Evolutionary conservation across 768 basidiomycete genomes (phyloP).

Genomic region (Panaeolus cyanescens): DNA sequence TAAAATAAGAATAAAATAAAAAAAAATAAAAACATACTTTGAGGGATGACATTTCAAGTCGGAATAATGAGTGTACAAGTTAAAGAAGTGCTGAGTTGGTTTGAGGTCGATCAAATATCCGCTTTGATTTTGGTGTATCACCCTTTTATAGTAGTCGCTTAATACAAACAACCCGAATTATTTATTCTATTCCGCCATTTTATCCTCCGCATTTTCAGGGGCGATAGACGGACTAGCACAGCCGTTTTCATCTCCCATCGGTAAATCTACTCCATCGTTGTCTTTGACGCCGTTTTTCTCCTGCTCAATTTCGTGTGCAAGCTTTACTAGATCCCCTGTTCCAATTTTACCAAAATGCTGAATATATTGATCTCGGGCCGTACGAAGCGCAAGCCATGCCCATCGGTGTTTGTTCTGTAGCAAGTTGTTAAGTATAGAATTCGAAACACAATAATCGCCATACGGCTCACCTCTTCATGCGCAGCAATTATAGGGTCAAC

Average conservation of each 20-base stretch:
- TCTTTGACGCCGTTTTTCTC: constrained; percentile 37
- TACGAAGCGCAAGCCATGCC: constrained; percentile 81
- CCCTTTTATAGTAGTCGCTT: neutral
- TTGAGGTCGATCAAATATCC: constrained; percentile 20
- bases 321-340: constrained; percentile 66
- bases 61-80: constrained; percentile 7
- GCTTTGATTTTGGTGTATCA: constrained; percentile 10
- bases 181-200: constrained; percentile 42
- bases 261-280: constrained; percentile 34
- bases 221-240: constrained; percentile 16
- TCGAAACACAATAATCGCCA: constrained; percentile 6
- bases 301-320: constrained; percentile 54
- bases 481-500: constrained; percentile 44
- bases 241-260: constrained; percentile 17
- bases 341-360: constrained; percentile 84
- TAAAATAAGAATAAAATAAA: constrained; percentile 33
- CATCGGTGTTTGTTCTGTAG: constrained; percentile 72
- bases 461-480: constrained; percentile 61
- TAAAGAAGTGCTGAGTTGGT: constrained; percentile 8
- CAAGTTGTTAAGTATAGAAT: constrained; percentile 4
- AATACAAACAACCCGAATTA: constrained; percentile 1
- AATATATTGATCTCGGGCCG: constrained; percentile 70
- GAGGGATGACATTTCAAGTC: constrained; percentile 31
- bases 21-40: constrained; percentile 41
- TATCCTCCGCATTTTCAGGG: constrained; percentile 40